These are phyloP conservation scores for Niebla homalea DNA, from an alignment of 495 filamentous ascomycete genomes.

Conservation along the genomic window DNA sequence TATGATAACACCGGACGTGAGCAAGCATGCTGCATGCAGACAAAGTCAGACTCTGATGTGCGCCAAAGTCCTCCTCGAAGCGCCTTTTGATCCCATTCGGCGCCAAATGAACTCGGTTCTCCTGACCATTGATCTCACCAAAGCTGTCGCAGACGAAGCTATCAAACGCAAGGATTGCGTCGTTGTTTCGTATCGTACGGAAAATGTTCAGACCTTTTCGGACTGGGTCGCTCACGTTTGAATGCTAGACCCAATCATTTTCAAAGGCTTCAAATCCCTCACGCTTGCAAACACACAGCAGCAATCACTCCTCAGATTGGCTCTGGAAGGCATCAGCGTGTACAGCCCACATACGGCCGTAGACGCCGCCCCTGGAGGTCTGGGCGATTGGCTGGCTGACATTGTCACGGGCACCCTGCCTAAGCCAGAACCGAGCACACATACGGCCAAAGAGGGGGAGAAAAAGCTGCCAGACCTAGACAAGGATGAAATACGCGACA, in stretches of 20 bases:
- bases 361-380: slow-evolving; percentile 72
- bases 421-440: slow-evolving; percentile 17
- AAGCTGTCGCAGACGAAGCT: slow-evolving; percentile 81
- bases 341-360: slow-evolving; percentile 93
- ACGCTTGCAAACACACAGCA: slow-evolving; percentile 79
- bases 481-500: neutral
- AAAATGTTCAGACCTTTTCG: neutral
- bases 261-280: slow-evolving; percentile 76
- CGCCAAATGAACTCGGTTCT: slow-evolving; percentile 62
- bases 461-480: slow-evolving; percentile 5
- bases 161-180: slow-evolving; percentile 61
- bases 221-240: neutral
- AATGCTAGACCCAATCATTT: slow-evolving; percentile 79
- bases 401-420: slow-evolving; percentile 49
- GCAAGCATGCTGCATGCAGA: slow-evolving; percentile 15
- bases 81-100: slow-evolving; percentile 46
- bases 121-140: slow-evolving; percentile 83
- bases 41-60: neutral
- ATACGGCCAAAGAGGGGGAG: slow-evolving; percentile 11
- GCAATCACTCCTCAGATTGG: slow-evolving; percentile 64
- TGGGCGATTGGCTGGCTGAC: slow-evolving; percentile 92
- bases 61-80: slow-evolving; percentile 57
- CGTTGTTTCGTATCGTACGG: slow-evolving; percentile 78
- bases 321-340: slow-evolving; percentile 82
- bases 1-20: slow-evolving; percentile 88